Base-by-base conservation (phyloP, 2,329 filamentous ascomycete species). In the Pseudofabraea citricarpa region DNA sequence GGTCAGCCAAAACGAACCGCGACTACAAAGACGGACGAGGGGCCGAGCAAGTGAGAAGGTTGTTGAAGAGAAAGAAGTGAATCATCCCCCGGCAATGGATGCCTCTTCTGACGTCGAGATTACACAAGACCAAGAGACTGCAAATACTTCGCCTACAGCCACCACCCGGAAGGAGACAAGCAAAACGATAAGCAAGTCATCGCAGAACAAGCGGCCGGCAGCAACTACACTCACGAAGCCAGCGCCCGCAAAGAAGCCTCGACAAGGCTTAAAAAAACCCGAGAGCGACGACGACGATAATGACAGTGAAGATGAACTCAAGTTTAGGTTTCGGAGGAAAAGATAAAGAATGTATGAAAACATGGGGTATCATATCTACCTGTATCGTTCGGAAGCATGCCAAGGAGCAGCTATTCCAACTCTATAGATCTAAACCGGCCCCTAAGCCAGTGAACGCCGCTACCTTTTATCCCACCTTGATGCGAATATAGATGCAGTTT, bases 311-410 rank as follows among this genome's bases (percentile, higher is more conserved):
- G 56, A 58, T 37, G 56, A 48, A 31, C 41, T 59, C 36, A 57
- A 56, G 29, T 62, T 63, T 47, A 53, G 51, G 29, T 61, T 62
- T 46, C 50, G 48, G 41, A 53, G 47, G 44, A 47, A 47, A 27
- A 43, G 29, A 16, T 51, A 21, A 49, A 40, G 23, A 24, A 19
- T 35, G 18, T 36, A 16, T 43, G 18, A 2, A 10, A n/a, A 33
- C 16, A 45, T 40, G 6, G 50, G 50, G 50, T 45, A 50, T 48
- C 45, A 41, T 52, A 39, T 52, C 40, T 48, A 44, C 46, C 42
- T 50, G 44, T 40, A 40, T n/a, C n/a, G n/a, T n/a, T n/a, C n/a
- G n/a, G n/a, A n/a, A n/a, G n/a, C n/a, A n/a, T n/a, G n/a, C n/a
- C 19, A 31, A 4, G 27, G 27, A n/a, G 27, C 27, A 31, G 16